A percentile compares a stretch with the other conserved stretches of the same genome.
Evolutionary conservation across 148 eudicot genomes (phyloP).

Genomic region (Vaccinium vitisidaea): DNA sequence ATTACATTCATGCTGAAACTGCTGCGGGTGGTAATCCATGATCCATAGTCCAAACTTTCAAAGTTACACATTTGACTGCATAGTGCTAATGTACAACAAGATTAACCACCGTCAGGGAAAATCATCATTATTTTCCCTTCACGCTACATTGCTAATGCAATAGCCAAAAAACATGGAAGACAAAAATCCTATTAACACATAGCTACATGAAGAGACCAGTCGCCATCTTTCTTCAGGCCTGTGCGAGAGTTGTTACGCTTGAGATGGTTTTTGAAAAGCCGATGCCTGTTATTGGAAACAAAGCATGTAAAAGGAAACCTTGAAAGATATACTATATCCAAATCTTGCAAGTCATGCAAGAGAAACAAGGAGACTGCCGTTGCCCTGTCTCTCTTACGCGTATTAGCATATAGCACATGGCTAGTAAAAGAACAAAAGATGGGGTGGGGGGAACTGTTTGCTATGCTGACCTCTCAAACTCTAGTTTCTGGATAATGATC

Average conservation of each 20-base stretch:
- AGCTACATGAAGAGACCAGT: background rate
- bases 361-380: too few species aligned
- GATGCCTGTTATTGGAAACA: conserved; percentile 20
- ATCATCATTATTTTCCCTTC: too few species aligned
- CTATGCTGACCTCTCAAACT: conserved; percentile 51
- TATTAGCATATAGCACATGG: too few species aligned
- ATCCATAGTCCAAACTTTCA: background rate
- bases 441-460: background rate
- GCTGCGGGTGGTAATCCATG: background rate
- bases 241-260: background rate
- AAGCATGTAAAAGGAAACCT: background rate
- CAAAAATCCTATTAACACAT: background rate
- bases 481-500: conserved; percentile 63
- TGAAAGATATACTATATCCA: too few species aligned
- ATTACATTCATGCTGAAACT: background rate
- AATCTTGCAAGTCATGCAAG: background rate
- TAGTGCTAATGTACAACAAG: background rate
- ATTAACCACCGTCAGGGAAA: background rate
- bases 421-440: too few species aligned
- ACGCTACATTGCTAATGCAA: too few species aligned
- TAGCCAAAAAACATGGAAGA: background rate
- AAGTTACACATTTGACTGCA: background rate
- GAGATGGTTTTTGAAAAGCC: conserved; percentile 22
- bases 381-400: too few species aligned
- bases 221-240: background rate